Percentiles rank a stretch among this genome's conserved stretches.
These are phyloP conservation scores for Lolium rigidum DNA, from an alignment of 176 grass and related monocot genomes.

Conservation along the genomic window DNA sequence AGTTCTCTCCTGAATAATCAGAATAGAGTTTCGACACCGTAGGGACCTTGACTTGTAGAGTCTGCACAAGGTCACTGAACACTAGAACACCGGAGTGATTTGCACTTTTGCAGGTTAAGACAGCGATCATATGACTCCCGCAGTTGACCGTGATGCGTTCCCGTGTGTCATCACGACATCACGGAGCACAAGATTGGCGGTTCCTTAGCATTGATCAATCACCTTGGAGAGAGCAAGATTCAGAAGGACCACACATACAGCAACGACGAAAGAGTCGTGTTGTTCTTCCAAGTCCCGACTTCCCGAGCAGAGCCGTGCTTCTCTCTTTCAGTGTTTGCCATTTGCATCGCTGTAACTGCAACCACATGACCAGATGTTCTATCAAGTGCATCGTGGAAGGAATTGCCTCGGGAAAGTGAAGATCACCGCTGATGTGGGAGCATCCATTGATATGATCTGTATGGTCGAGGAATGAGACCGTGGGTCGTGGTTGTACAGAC, in stretches of 20 bases:
- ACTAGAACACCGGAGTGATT: neutral
- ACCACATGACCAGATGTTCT: neutral
- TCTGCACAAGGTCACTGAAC: neutral
- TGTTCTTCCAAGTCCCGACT: neutral
- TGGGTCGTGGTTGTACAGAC: slow-evolving; percentile 7
- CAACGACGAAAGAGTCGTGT: neutral
- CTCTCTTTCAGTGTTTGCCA: neutral
- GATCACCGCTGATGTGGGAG: slow-evolving; percentile 2
- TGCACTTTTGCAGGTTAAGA: neutral
- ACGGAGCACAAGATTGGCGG: neutral
- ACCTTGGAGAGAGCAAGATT: neutral
- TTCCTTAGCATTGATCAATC: neutral
- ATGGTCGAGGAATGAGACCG: slow-evolving; percentile 3
- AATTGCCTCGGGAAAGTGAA: neutral
- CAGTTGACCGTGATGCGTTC: neutral
- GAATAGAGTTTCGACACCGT: neutral
- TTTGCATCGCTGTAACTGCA: neutral
- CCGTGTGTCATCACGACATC: neutral
- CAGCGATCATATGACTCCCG: neutral
- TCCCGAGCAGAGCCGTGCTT: neutral
- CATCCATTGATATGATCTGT: slow-evolving; percentile 16
- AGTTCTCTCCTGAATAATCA: neutral
- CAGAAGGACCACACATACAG: neutral
- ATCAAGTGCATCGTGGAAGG: neutral
- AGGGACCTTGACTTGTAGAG: neutral